These are phyloP conservation scores for Tetraselmis chui DNA, from an alignment of 139 green algal species.

Conservation along the genomic window DNA sequence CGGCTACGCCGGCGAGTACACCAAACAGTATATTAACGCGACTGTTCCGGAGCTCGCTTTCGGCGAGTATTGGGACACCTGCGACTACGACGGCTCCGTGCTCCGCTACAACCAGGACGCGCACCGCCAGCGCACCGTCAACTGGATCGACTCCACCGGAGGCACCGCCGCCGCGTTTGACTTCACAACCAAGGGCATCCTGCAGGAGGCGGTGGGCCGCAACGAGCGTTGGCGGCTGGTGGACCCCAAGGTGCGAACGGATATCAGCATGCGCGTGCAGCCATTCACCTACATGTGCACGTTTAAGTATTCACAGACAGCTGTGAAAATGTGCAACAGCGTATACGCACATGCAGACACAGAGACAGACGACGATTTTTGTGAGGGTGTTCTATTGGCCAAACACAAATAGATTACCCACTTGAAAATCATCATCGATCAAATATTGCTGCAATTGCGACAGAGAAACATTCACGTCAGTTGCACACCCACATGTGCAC, in stretches of 20 bases:
- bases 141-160: conserved; percentile 87
- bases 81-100: conserved; percentile 46
- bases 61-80: conserved; percentile 93
- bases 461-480: no score
- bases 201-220: conserved; percentile 83
- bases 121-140: conserved; percentile 83
- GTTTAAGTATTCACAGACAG: no score
- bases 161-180: conserved; percentile 88
- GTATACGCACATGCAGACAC: no score
- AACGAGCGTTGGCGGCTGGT: conserved; percentile 93
- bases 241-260: conserved; percentile 40
- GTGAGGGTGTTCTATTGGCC: no score
- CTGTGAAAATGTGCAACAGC: no score
- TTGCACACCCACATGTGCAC: no score
- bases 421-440: no score
- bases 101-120: conserved; percentile 95
- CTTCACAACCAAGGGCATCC: conserved; percentile 90
- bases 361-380: no score
- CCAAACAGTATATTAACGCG: conserved; percentile 21
- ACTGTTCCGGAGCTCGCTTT: conserved; percentile 76
- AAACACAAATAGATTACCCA: no score
- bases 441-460: no score
- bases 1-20: conserved; percentile 40
- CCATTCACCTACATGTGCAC: no score
- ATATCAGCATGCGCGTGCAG: no score